Evolutionary conservation across 2,329 filamentous ascomycete species (phyloP).

Genomic region (Teratosphaeria epicoccoides): DNA sequence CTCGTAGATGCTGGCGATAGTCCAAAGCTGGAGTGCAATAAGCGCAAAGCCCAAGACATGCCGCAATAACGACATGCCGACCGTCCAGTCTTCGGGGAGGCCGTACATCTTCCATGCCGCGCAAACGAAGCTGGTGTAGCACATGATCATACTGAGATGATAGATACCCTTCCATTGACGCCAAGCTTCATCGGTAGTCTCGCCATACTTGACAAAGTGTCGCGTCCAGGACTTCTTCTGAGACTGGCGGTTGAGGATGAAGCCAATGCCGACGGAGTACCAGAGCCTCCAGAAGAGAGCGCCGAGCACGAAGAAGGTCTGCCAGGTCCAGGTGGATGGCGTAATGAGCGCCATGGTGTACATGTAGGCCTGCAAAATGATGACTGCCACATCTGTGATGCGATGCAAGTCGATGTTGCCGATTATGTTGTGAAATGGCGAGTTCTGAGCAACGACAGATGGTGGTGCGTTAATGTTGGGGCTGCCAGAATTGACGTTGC

Average conservation of each 20-base stretch:
- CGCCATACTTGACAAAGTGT: constrained; percentile 94
- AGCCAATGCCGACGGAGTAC: constrained; percentile 81
- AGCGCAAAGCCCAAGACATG: constrained; percentile 75
- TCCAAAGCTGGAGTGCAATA: constrained; percentile 85
- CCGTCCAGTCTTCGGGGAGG: constrained; percentile 74
- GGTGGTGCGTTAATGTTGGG: constrained; percentile 23
- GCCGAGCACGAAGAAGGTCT: constrained; percentile 69
- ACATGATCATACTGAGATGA: constrained; percentile 83
- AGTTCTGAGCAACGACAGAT: constrained; percentile 31
- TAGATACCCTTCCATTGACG: constrained; percentile 96
- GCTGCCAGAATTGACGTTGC: constrained; percentile 14
- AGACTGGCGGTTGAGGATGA: constrained; percentile 76
- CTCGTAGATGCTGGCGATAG: constrained; percentile 83
- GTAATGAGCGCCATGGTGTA: constrained; percentile 63
- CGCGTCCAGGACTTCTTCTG: constrained; percentile 89
- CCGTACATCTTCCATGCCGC: constrained; percentile 96
- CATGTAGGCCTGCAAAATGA: constrained; percentile 68
- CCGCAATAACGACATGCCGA: constrained; percentile 73
- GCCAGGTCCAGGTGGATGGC: constrained; percentile 63
- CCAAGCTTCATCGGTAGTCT: constrained; percentile 85
- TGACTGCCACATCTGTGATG: constrained; percentile 69
- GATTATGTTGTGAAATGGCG: constrained; percentile 70
- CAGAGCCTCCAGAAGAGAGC: constrained; percentile 78
- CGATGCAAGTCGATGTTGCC: constrained; percentile 88
- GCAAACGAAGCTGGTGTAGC: constrained; percentile 77